These are phyloP conservation scores for Arthrinium phaeospermum DNA, from an alignment of 2,329 filamentous ascomycete genomes.

Conservation along the genomic window DNA sequence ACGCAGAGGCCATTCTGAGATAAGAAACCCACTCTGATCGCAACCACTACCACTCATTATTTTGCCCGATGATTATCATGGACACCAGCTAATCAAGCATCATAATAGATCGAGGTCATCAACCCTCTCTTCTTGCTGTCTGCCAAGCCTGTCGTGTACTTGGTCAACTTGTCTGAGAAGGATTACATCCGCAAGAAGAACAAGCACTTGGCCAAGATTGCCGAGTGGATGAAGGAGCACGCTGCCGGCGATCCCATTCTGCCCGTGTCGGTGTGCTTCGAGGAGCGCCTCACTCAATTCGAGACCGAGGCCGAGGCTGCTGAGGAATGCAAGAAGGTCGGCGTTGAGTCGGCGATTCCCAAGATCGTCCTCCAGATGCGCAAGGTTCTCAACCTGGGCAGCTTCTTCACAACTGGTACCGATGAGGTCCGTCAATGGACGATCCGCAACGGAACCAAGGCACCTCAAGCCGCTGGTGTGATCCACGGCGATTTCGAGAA, in stretches of 20 bases:
- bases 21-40: constrained; percentile 74
- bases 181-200: constrained; percentile 99
- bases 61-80: constrained; percentile 24
- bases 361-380: constrained; percentile 95
- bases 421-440: constrained; percentile 99
- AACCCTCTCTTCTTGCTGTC: constrained; percentile 95
- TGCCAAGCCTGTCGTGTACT: constrained; percentile 95
- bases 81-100: constrained; percentile 36
- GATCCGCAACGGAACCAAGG: constrained; percentile 92
- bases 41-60: constrained; percentile 26
- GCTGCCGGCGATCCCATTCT: constrained; percentile 88
- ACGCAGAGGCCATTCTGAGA: constrained; percentile 89
- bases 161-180: constrained; percentile 96
- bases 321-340: constrained; percentile 88
- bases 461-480: constrained; percentile 95
- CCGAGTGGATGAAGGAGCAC: constrained; percentile 93
- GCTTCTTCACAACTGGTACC: constrained; percentile 95
- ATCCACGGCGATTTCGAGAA: constrained; percentile 99
- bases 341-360: constrained; percentile 85
- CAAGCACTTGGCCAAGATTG: constrained; percentile 94
- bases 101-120: constrained; percentile 86
- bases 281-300: constrained; percentile 87
- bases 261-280: constrained; percentile 89
- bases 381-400: constrained; percentile 84
- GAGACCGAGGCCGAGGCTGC: constrained; percentile 76